Conservation (phyloP, 441 rosid genomes). For the Eruca vesicaria region DNA sequence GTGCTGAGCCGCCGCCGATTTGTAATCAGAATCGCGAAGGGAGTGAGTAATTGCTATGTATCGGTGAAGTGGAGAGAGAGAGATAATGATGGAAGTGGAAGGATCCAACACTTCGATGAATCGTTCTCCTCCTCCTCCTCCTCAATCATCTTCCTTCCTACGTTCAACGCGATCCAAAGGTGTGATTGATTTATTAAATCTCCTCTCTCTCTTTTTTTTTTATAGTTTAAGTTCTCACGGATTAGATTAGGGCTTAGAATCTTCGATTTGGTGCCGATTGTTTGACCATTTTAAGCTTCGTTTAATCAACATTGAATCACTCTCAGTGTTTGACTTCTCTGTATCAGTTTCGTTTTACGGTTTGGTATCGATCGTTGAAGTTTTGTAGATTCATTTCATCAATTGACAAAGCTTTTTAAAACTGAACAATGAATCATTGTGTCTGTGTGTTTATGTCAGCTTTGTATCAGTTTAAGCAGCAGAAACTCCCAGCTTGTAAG, state of each 20-base stretch:
- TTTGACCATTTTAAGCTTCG: neutral
- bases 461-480: slow-evolving; percentile 69
- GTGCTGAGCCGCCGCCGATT: slow-evolving; percentile 3
- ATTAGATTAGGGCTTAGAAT: neutral
- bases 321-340: neutral
- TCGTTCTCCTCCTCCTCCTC: slow-evolving; percentile 25
- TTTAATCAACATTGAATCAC: neutral
- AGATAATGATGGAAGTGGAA: slow-evolving; percentile 46
- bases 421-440: slow-evolving; percentile 1
- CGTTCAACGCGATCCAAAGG: slow-evolving; percentile 42
- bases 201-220: neutral
- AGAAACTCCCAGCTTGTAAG: slow-evolving; percentile 83
- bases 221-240: neutral
- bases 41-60: neutral
- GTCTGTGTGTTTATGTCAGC: slow-evolving; percentile 41
- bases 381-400: neutral
- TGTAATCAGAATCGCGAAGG: neutral
- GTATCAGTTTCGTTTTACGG: neutral
- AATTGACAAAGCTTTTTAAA: neutral
- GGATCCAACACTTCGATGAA: slow-evolving; percentile 36
- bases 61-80: slow-evolving; percentile 12
- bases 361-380: neutral
- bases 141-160: slow-evolving; percentile 31
- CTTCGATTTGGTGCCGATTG: neutral
- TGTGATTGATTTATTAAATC: slow-evolving; percentile 13